Percentiles rank a stretch among this genome's conserved stretches.
Evolutionary conservation across 805 yeast genomes (phyloP).

Genomic region (Pichia occidentalis): DNA sequence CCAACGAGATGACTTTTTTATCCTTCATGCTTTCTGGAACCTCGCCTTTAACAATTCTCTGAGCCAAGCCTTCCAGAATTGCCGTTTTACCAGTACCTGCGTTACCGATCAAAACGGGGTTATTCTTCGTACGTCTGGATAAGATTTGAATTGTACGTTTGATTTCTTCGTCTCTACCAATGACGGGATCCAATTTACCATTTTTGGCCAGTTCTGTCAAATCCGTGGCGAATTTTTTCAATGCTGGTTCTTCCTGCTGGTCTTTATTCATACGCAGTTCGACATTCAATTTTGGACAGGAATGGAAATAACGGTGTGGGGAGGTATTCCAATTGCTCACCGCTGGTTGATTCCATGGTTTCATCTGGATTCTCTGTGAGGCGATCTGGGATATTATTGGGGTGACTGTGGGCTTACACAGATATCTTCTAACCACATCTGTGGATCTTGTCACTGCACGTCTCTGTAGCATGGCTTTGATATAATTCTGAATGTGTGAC

Average conservation of each 20-base stretch:
- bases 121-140: slow-evolving; percentile 89
- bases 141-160: slow-evolving; percentile 87
- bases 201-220: slow-evolving; percentile 79
- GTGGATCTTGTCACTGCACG: slow-evolving; percentile 3
- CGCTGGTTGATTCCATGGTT: too few species aligned
- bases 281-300: slow-evolving; percentile 8
- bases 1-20: slow-evolving; percentile 76
- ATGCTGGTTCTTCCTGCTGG: slow-evolving; percentile 56
- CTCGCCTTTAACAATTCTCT: slow-evolving; percentile 81
- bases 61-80: slow-evolving; percentile 93
- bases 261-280: slow-evolving; percentile 30
- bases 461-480: slow-evolving; percentile 4
- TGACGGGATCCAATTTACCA: slow-evolving; percentile 93
- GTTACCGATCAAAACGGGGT: slow-evolving; percentile 89
- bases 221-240: slow-evolving; percentile 80
- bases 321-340: too few species aligned
- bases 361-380: too few species aligned
- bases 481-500: too few species aligned
- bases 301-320: slow-evolving; percentile 17
- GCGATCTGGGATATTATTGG: too few species aligned
- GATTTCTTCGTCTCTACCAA: slow-evolving; percentile 94
- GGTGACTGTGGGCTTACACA: too few species aligned
- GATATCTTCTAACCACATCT: too few species aligned
- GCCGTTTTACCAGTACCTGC: slow-evolving; percentile 99
- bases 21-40: slow-evolving; percentile 93